Evolutionary conservation across 169 alveolate species (phyloP).

Genomic region (Amoebophrya sp.): DNA sequence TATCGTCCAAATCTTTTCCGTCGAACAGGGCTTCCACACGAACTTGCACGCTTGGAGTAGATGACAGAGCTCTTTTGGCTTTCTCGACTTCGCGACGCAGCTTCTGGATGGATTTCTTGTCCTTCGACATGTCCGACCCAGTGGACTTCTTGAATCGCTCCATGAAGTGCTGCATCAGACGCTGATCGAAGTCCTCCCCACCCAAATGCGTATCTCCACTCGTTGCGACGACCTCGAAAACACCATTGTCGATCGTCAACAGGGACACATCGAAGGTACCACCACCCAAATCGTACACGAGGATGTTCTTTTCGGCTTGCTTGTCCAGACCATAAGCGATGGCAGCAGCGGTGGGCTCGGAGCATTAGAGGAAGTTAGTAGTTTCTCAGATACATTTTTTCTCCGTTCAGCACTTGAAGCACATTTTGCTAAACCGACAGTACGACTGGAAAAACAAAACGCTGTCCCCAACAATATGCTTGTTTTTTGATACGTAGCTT

Average conservation of each 20-base stretch:
- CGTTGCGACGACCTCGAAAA: conserved; percentile 92
- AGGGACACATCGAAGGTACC: conserved; percentile 96
- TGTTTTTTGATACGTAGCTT: no score
- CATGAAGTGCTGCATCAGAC: conserved; percentile 92
- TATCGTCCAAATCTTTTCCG: no score
- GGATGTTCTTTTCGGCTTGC: conserved; percentile 86
- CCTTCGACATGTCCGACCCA: conserved; percentile 94
- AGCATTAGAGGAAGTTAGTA: no score
- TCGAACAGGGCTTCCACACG: no score
- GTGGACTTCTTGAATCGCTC: conserved; percentile 84
- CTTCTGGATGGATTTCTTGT: conserved; percentile 64
- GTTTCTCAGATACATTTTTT: no score
- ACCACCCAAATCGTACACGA: conserved; percentile 93
- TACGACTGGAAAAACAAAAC: no score
- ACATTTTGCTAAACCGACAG: no score
- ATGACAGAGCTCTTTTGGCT: conserved; percentile 86
- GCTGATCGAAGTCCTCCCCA: conserved; percentile 98
- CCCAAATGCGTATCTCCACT: conserved; percentile 99
- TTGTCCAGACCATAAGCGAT: conserved; percentile 93
- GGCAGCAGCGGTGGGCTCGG: conserved; percentile 99
- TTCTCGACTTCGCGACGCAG: conserved; percentile 67
- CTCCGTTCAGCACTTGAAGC: no score
- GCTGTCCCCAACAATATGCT: no score
- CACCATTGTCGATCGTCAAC: conserved; percentile 89
- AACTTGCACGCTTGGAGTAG: no score